phyloP scores from a whole-genome alignment of 2,329 filamentous ascomycete genomes.

The Trichoderma sp. region DNA sequence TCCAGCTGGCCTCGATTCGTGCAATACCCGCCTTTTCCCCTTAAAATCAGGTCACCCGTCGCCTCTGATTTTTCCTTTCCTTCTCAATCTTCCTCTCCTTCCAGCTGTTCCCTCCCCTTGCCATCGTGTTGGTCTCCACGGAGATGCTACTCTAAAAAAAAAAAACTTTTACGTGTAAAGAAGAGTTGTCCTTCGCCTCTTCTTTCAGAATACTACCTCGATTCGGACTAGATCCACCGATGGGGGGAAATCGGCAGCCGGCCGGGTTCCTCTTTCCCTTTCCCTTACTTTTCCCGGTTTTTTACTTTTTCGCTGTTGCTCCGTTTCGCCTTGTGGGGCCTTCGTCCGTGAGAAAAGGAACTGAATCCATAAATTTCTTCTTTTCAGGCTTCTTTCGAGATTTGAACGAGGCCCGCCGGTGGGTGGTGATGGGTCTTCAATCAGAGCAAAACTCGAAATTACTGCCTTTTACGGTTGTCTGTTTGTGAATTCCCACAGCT shows the following conservation, averaged over 20 bases:
- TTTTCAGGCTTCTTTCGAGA: not conserved
- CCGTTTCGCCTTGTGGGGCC: not conserved
- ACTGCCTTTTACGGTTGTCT: conserved; percentile 13
- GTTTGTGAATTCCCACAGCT: not conserved
- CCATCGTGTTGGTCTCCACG: not conserved
- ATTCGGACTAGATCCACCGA: conserved; percentile 1
- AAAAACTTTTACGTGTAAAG: conserved; percentile 1
- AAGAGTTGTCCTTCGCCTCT: too few species aligned
- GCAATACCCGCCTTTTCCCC: conserved; percentile 1
- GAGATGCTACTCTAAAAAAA: not conserved
- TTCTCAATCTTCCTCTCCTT: not conserved
- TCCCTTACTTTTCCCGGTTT: conserved; percentile 2
- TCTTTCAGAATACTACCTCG: conserved; percentile 14
- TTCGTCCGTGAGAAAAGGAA: not conserved
- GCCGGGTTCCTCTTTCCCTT: conserved; percentile 1
- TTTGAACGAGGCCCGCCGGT: not conserved
- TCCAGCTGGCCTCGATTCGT: conserved; percentile 8
- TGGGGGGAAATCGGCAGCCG: not conserved
- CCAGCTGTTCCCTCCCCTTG: not conserved
- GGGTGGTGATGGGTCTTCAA: not conserved
- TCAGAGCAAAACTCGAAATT: conserved; percentile 3
- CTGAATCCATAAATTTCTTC: not conserved
- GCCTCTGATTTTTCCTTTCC: not conserved
- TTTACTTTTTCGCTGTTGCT: not conserved
- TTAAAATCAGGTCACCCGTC: conserved; percentile 6